These are phyloP conservation scores for Chloris gayana DNA, from an alignment of 176 grass and related monocot species.

Conservation along the genomic window DNA sequence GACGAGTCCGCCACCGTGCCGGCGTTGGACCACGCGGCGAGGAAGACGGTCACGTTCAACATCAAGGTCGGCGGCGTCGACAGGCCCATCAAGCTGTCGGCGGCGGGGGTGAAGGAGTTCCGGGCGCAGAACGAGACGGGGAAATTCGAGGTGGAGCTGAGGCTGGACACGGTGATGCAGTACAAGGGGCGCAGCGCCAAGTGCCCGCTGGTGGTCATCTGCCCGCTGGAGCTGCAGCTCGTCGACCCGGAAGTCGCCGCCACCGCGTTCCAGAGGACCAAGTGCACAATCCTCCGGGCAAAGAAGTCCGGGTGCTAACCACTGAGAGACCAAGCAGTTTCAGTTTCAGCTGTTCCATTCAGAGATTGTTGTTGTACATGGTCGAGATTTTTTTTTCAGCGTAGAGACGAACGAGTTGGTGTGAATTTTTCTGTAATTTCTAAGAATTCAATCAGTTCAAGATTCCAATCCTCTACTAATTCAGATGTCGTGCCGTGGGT, in stretches of 20 bases:
- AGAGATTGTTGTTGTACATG: background rate
- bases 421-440: background rate
- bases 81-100: constrained; percentile 28
- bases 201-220: constrained; percentile 42
- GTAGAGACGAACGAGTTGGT: background rate
- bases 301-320: constrained; percentile 47
- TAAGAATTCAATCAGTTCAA: background rate
- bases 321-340: too few relatives aligned
- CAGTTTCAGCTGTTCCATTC: background rate
- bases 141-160: constrained; percentile 36
- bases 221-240: constrained; percentile 51
- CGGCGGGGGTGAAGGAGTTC: constrained; percentile 36
- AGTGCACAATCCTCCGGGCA: constrained; percentile 55
- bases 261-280: constrained; percentile 54
- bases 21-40: background rate
- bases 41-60: constrained; percentile 31
- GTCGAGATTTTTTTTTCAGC: background rate
- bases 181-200: constrained; percentile 38
- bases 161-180: constrained; percentile 48
- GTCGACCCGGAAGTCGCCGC: constrained; percentile 54
- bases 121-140: constrained; percentile 5
- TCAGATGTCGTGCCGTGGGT: background rate
- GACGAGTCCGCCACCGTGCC: constrained; percentile 41
- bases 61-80: constrained; percentile 27
- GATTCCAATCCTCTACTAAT: background rate